Base-by-base conservation (phyloP, 306 rosid species). In the Begonia fuchsioides region DNA sequence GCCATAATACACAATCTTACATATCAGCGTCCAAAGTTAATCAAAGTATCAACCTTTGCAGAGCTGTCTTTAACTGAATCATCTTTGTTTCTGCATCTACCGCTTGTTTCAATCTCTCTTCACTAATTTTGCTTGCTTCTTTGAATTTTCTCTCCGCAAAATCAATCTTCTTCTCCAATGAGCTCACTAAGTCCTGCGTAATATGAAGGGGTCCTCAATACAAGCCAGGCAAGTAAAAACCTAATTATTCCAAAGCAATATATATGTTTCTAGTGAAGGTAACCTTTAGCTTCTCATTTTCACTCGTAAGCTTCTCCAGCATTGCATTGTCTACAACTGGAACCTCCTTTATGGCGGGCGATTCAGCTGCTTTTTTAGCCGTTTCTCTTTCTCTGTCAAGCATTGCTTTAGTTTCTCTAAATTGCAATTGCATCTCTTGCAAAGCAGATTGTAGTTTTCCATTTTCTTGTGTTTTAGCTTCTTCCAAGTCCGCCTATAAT, bases 271-370 rank as follows among this genome's bases (percentile, higher is more conserved):
- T 13, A 17, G 47, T 10, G 39, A 26, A 32, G 8, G 47, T 61
- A 59, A 92, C 99, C 99, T 86, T 92, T 60, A 92, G 99, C 59
- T 82, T 82, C 69, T 92, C 94, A 62, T 92, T 92, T 82, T 92
- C 99, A 59, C 61, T 62, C 32, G 75, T 65, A 51, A 92, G 87
- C 71, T 80, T 82, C 70, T 77, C 93, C 63, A 86, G 11, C 78
- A 73, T 60, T 61, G 67, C 75, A 71, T 77, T 56, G 70, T 92
- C 99, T 61, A 92, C 68, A 77, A 86, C 96, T 39, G 96, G 93
- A 82, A 92, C 75, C 81, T 92, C 94, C 58, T 92, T 93, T 67
- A 92, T 66, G 43, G 80, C 55, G 32, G 96, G 94, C 14, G 47
- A 74, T 72, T 82, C 93, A 32, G 72, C 78, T 61, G 66, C 86